Evolutionary conservation across 106 monocot genomes (phyloP).

Genomic region (Dactylorhiza incarnata): DNA sequence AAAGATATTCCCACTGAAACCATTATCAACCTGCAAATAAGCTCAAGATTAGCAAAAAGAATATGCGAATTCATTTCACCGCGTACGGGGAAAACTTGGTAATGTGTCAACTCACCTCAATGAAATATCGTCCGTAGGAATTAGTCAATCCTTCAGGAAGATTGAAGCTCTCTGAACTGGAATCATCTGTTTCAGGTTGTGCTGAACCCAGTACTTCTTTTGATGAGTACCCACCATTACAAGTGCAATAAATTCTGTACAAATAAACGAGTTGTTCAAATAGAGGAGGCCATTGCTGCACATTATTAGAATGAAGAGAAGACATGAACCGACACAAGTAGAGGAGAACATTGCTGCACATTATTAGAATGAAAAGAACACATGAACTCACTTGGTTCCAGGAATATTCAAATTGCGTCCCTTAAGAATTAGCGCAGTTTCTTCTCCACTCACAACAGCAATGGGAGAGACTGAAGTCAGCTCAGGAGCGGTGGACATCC

Average conservation of each 20-base stretch:
- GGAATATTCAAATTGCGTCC: constrained; percentile 81
- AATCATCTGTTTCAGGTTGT: constrained; percentile 74
- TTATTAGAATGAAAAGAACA: not conserved
- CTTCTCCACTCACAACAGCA: constrained; percentile 80
- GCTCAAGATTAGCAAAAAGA: not conserved
- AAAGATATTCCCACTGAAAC: constrained; percentile 93
- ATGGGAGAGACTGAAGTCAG: constrained; percentile 72
- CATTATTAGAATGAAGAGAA: not conserved
- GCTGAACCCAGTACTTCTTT: constrained; percentile 69
- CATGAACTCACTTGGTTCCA: constrained; percentile 68
- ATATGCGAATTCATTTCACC: not conserved
- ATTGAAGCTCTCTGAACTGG: constrained; percentile 63
- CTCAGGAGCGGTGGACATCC: constrained; percentile 75
- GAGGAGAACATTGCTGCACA: not conserved
- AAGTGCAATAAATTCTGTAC: constrained; percentile 85
- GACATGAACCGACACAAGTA: not conserved
- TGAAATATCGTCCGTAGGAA: constrained; percentile 68
- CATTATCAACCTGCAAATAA: constrained; percentile 81
- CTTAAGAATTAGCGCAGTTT: constrained; percentile 58
- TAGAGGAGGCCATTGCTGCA: not conserved
- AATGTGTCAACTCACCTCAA: constrained; percentile 54
- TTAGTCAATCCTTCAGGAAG: constrained; percentile 50
- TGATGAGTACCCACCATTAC: constrained; percentile 67
- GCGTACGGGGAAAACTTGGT: not conserved
- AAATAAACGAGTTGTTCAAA: constrained; percentile 1